These are phyloP conservation scores for Jasminum sambac DNA, from an alignment of 257 asterid genomes.

Conservation along the genomic window DNA sequence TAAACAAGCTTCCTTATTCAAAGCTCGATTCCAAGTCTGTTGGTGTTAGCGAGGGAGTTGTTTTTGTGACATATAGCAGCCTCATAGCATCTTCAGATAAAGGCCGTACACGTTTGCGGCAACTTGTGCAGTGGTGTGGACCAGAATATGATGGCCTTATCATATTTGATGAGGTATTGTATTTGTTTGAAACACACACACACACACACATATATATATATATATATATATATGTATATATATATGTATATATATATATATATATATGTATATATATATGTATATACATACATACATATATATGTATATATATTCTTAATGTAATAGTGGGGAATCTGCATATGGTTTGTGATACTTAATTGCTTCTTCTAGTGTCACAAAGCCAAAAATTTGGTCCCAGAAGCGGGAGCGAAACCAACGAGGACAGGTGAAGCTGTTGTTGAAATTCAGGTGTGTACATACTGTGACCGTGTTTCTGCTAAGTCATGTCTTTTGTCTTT, in stretches of 20 bases:
- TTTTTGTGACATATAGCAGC: constrained; percentile 95
- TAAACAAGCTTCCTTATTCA: constrained; percentile 97
- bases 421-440: constrained; percentile 99
- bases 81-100: constrained; percentile 98
- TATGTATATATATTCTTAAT: constrained; percentile 24
- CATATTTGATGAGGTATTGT: constrained; percentile 88
- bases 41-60: constrained; percentile 87
- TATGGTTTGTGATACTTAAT: constrained; percentile 22
- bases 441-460: constrained; percentile 77
- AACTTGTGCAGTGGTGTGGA: constrained; percentile 96
- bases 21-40: constrained; percentile 91
- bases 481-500: constrained; percentile 7
- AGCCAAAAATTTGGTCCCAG: constrained; percentile 98
- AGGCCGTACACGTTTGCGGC: constrained; percentile 91
- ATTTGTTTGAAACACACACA: constrained; percentile 24
- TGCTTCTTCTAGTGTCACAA: constrained; percentile 78
- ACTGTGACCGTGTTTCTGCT: constrained; percentile 11
- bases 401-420: constrained; percentile 94
- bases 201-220: too few relatives aligned
- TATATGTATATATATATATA: too few relatives aligned
- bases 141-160: constrained; percentile 77
- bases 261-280: too few relatives aligned
- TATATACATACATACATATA: too few relatives aligned
- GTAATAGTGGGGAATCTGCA: constrained; percentile 13
- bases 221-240: too few relatives aligned